Percentiles rank a stretch among this genome's conserved stretches.
Conservation (phyloP, 345 rosid species). For the Rhizophora apiculata region DNA sequence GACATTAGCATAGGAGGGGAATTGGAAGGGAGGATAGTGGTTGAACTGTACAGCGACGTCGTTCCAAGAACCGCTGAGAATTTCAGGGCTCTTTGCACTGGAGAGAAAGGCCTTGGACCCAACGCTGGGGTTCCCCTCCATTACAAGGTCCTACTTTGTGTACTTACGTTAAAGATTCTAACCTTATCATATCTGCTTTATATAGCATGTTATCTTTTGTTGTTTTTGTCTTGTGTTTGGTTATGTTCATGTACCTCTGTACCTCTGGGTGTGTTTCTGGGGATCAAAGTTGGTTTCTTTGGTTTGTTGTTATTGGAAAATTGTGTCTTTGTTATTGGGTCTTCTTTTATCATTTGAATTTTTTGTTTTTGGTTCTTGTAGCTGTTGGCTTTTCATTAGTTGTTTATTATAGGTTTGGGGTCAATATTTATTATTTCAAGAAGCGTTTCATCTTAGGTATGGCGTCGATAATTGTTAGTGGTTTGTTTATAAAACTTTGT, state of each 20-base stretch:
- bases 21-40: slow-evolving; percentile 83
- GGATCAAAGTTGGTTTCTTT: slow-evolving; percentile 7
- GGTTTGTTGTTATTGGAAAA: slow-evolving; percentile 7
- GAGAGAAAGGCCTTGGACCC: slow-evolving; percentile 88
- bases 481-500: too few relatives aligned
- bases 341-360: background rate
- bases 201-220: background rate
- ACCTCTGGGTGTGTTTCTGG: background rate
- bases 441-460: background rate
- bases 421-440: too few relatives aligned
- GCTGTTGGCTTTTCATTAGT: background rate
- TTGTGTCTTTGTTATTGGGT: slow-evolving; percentile 8
- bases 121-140: slow-evolving; percentile 74
- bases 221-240: background rate
- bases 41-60: slow-evolving; percentile 77
- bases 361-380: background rate
- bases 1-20: slow-evolving; percentile 90
- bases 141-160: slow-evolving; percentile 54
- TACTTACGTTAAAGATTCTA: background rate
- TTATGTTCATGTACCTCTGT: background rate
- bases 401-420: too few relatives aligned
- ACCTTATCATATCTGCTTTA: background rate
- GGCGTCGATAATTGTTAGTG: background rate
- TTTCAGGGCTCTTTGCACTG: slow-evolving; percentile 91
- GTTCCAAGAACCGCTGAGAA: slow-evolving; percentile 89